Conservation (phyloP, 306 rosid genomes). For the Citrullus colocynthis region DNA sequence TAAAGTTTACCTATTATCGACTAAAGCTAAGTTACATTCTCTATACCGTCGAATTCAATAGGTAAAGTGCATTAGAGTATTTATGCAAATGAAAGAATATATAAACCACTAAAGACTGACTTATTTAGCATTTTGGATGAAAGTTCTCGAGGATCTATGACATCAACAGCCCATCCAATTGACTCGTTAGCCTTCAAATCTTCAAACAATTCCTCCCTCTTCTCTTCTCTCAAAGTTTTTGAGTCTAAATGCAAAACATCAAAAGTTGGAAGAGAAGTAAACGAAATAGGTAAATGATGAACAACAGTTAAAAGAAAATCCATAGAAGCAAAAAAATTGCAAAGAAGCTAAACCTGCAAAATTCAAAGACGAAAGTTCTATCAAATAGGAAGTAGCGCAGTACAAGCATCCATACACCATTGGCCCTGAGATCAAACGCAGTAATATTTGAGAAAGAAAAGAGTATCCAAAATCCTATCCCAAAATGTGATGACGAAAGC, state of each 20-base stretch:
- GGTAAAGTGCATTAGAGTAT: not conserved
- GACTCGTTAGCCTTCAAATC: constrained; percentile 47
- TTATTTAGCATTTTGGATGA: constrained; percentile 77
- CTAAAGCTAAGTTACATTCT: not conserved
- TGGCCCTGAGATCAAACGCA: constrained; percentile 39
- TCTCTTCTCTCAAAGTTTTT: constrained; percentile 84
- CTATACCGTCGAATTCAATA: not conserved
- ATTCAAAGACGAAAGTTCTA: constrained; percentile 57
- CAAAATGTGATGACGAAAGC: not conserved
- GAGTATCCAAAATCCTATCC: not conserved
- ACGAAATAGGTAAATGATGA: not conserved
- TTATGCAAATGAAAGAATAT: not conserved
- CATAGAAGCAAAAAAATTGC: not conserved
- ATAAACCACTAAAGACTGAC: constrained; percentile 12
- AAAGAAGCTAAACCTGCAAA: constrained; percentile 43
- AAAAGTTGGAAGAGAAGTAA: not conserved
- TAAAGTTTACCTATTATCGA: not conserved
- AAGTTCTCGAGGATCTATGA: constrained; percentile 73
- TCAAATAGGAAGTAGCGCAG: constrained; percentile 61
- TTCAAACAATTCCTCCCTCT: constrained; percentile 84
- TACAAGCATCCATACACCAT: constrained; percentile 88
- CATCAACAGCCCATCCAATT: constrained; percentile 83
- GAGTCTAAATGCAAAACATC: constrained; percentile 42
- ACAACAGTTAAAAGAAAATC: not conserved
- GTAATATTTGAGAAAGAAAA: not conserved